Evolutionary conservation across 495 filamentous ascomycete species (phyloP).

Genomic region (Penicillium cosmopolitanum): DNA sequence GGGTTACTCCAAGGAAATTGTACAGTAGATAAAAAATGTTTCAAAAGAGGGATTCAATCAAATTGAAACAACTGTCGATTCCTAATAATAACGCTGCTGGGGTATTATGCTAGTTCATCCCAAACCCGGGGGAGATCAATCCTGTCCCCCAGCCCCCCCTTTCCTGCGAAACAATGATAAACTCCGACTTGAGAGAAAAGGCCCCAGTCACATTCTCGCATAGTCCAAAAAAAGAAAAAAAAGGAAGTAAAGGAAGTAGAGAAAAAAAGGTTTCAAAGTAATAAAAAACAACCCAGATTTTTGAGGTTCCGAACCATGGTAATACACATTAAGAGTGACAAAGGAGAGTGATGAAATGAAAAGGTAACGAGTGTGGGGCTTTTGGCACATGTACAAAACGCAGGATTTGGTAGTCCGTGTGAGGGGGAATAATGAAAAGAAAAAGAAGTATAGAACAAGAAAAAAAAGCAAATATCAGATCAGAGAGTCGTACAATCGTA

Average conservation of each 20-base stretch:
- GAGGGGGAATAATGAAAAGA: conserved; percentile 26
- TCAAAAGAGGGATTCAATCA: neutral
- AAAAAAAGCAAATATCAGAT: conserved; percentile 14
- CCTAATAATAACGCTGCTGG: conserved; percentile 10
- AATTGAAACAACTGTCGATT: conserved; percentile 19
- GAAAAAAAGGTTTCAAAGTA: conserved; percentile 18
- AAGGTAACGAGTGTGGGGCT: conserved; percentile 26
- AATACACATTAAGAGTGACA: conserved; percentile 47
- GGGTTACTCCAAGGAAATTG: conserved; percentile 1
- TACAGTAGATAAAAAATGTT: neutral
- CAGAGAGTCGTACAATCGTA: conserved; percentile 31
- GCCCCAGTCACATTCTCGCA: conserved; percentile 1
- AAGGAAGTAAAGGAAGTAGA: conserved; percentile 16
- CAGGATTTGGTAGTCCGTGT: conserved; percentile 15
- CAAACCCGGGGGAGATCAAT: conserved; percentile 7
- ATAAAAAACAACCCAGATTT: conserved; percentile 25
- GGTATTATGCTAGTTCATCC: conserved; percentile 25
- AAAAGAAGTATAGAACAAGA: conserved; percentile 26
- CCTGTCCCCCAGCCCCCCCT: conserved; percentile 6
- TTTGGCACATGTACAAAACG: conserved; percentile 39
- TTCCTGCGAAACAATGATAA: conserved; percentile 14
- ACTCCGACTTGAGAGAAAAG: neutral
- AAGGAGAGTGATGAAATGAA: conserved; percentile 31
- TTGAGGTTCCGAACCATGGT: conserved; percentile 32
- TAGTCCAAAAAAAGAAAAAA: conserved; percentile 6